Base-by-base conservation (phyloP, 2,329 filamentous ascomycete genomes). In the Fusarium sp. region DNA sequence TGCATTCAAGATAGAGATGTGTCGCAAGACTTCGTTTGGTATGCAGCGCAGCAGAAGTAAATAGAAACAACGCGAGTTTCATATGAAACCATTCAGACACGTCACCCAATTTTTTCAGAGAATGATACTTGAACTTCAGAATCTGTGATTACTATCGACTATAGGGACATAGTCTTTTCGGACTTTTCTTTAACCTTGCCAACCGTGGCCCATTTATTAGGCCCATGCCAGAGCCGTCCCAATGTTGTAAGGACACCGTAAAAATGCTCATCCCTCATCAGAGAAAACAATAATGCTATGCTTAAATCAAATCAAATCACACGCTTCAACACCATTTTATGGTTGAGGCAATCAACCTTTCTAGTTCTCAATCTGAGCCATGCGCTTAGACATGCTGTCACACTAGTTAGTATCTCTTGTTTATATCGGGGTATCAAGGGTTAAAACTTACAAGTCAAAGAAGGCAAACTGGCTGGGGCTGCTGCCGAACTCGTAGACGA, bases 381-480 rank as follows among this genome's bases (percentile, higher is more conserved):
- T 86, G 70, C 86, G 83, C 81, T 86, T 89, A 22, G 88, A 88
- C 89, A 91, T 90, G 76, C 88, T 90, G 67, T 71, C 44, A 11
- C 32, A 37, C 46, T 45, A 53, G 72, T 83, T 79, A 83, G 79
- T 51, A 53, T 62, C 33, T 56, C 22, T 47, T 49, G 35, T 40
- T 28, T 17, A 4, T n/a, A 14, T 22, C 33, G 26, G 14, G 26
- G 15, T n/a, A 6, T 14, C 15, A 22, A 26, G 8, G 51, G 48
- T 33, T 26, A 46, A 62, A 91, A 91, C 92, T 89, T 83, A 94
- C 92, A 98, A 99, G 78, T 97, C 93, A 81, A 97, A 99, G 86
- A 99, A 99, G 39, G 95, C 94, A 83, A 99, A 98, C 76, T 97
- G 95, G 83, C 91, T 96, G 7, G 96, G 94, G 71, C 88, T 90